phyloP scores from a whole-genome alignment of 2,329 filamentous ascomycete species.

The Coniochaeta ligniaria region DNA sequence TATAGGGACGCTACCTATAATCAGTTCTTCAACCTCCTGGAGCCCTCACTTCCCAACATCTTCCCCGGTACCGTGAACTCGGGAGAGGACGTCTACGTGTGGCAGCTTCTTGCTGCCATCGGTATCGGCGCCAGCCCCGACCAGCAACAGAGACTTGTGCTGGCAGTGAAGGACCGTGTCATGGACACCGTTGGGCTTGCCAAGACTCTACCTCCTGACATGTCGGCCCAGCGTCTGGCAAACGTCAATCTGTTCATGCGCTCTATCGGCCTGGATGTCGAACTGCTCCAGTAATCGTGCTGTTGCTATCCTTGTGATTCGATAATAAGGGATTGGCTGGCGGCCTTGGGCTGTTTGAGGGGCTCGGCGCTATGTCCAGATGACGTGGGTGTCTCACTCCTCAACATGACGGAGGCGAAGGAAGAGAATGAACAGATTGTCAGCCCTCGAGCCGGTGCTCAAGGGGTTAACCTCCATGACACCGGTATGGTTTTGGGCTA shows the following conservation, averaged over 20 bases:
- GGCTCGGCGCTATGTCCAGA: not conserved
- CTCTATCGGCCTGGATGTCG: constrained; percentile 96
- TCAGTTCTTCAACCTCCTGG: constrained; percentile 77
- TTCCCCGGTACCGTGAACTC: constrained; percentile 90
- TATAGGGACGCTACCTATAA: constrained; percentile 70
- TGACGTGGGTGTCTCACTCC: not conserved
- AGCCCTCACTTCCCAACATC: constrained; percentile 74
- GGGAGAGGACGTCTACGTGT: constrained; percentile 91
- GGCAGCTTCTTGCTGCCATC: constrained; percentile 94
- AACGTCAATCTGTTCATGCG: constrained; percentile 99
- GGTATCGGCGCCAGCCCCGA: constrained; percentile 89
- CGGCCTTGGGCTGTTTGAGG: not conserved
- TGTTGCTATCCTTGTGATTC: not conserved
- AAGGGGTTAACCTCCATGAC: too few relatives aligned
- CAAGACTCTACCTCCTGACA: constrained; percentile 81
- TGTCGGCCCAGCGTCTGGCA: constrained; percentile 74
- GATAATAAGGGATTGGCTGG: too few relatives aligned
- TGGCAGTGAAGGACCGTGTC: constrained; percentile 95
- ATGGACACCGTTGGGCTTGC: constrained; percentile 88
- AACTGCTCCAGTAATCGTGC: constrained; percentile 42
- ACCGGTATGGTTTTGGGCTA: too few relatives aligned
- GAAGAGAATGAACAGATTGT: too few relatives aligned
- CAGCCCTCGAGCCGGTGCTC: too few relatives aligned
- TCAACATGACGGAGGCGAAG: too few relatives aligned
- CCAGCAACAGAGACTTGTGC: constrained; percentile 88